Base-by-base conservation (phyloP, 495 filamentous ascomycete species). In the Lasiosphaeria miniovina region DNA sequence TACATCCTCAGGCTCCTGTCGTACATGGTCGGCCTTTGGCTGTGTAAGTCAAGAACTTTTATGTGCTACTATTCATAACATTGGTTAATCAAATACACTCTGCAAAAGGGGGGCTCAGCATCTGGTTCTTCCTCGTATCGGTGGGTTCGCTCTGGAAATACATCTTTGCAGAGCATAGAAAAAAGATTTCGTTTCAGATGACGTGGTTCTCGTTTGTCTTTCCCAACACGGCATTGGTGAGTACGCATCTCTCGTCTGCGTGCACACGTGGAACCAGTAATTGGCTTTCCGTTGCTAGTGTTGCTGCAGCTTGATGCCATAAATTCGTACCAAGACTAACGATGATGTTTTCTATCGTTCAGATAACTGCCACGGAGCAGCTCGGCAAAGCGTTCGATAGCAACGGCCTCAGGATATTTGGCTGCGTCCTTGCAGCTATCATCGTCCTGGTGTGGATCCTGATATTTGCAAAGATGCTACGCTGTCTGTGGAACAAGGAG, bases 161-260 rank as follows among this genome's bases (percentile, higher is more conserved):
- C 40, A 77, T 89, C n/a, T 74, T 75, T 5, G 80, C 71, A 35
- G 67, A 70, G 46, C 68, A 73, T 41, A 72, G 70, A 14, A 52
- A 49, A 49, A 84, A 83, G 43, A 85, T 91, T 75, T 79, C 80
- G 11, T 96, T 93, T 66, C 86, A 88, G 32, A 93, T 96, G 90
- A 90, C 85, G 4, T 96, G 90, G 89, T 94, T 85, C 70, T 89
- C 86, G 0, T 96, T 93, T 67, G 80, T 96, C 0, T 96, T 96
- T 66, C 91, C 91, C 4, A 93, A 96, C 62, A 93, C 90, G 6
- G 87, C 88, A 0, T 70, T 91, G 55, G 77, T 74, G 51, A 55
- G 65, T 58, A 6, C 17, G 8, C 48, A n/a, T 54, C 6, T 6
- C n/a, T 40, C 36, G 32, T 31, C 40, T 40, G 10, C 33, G 38